Base-by-base conservation (phyloP, 345 rosid genomes). In the Fremontodendron californicum region DNA sequence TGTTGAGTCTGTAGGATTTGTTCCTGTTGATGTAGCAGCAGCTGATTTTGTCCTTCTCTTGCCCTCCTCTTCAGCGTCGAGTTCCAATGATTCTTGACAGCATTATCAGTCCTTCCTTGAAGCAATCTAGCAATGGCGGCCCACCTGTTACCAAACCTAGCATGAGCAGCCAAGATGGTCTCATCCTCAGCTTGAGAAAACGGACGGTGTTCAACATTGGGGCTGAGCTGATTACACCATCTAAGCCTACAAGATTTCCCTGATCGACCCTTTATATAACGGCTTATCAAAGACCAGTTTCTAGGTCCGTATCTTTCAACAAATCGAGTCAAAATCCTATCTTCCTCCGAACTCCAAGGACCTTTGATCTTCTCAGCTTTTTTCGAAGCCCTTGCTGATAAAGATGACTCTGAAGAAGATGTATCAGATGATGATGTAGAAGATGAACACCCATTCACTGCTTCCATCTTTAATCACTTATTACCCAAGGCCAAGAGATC, bases 271-370 rank as follows among this genome's bases (percentile, higher is more conserved):
- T 84, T 87, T 60, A 88, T 82, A 70, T 82, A 69, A 15, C 87
- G 86, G 80, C 93, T 84, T 9, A 88, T 90, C 63, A 84, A 79
- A 61, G 90, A 79, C 93, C 91, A 89, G 70, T 89, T 89, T 45
- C 87, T 79, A 0, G 92, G 84, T 18, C 92, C 92, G 16, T 86
- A 84, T 43, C 82, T 78, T n/a, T 87, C 89, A 4, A 90, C 90
- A 11, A 90, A 86, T 4, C 83, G 81, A 8, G 89, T 87, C 68
- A 90, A 77, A 68, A 88, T 82, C 87, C 84, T 78, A 78, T 90
- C 93, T 73, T 90, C 93, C 58, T 90, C 93, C 0, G 93, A 88
- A 45, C 93, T 90, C 93, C 93, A 90, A 0, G 91, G 93, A 46
- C 91, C 93, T 78, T 87, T 90, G 73, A 90, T 88, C 66, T 84